These are phyloP conservation scores for Pseudocercospora eumusae DNA, from an alignment of 2,329 filamentous ascomycete species.

Conservation along the genomic window DNA sequence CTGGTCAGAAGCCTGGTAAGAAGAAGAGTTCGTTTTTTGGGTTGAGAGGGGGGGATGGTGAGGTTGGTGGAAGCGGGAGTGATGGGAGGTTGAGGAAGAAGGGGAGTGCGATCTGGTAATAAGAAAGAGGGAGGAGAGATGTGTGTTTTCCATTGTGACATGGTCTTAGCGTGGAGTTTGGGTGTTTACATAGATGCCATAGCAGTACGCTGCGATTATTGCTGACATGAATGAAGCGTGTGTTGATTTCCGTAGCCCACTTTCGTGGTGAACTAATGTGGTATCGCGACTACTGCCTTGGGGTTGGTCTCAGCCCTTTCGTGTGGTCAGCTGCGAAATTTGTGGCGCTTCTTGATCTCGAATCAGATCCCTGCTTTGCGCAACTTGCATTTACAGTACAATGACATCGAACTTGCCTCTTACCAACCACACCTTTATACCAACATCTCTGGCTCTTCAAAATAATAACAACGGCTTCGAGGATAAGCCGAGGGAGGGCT, in stretches of 20 bases:
- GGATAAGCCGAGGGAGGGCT: no score
- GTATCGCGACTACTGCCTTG: no score
- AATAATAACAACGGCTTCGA: no score
- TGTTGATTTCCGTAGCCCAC: background rate
- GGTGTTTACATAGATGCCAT: background rate
- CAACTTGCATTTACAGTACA: no score
- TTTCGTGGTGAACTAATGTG: background rate
- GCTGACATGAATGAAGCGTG: background rate
- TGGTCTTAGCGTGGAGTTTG: slow-evolving; percentile 17
- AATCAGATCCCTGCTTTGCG: no score
- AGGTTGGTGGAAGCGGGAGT: background rate
- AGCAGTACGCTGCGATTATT: background rate
- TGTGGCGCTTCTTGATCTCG: background rate
- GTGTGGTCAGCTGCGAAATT: background rate
- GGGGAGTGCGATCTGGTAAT: slow-evolving; percentile 47
- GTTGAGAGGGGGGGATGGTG: slow-evolving; percentile 39
- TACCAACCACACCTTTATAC: no score
- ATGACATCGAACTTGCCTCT: no score
- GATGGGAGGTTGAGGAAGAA: slow-evolving; percentile 45
- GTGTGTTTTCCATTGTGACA: background rate
- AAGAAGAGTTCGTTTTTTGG: slow-evolving; percentile 45
- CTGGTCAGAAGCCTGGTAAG: slow-evolving; percentile 27
- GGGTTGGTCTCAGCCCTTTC: no score
- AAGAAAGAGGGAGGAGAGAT: background rate
- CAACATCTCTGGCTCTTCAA: no score